Percentiles rank a stretch among this genome's conserved stretches.
Evolutionary conservation across 257 asterid genomes (phyloP).

Genomic region (Rhazya stricta): DNA sequence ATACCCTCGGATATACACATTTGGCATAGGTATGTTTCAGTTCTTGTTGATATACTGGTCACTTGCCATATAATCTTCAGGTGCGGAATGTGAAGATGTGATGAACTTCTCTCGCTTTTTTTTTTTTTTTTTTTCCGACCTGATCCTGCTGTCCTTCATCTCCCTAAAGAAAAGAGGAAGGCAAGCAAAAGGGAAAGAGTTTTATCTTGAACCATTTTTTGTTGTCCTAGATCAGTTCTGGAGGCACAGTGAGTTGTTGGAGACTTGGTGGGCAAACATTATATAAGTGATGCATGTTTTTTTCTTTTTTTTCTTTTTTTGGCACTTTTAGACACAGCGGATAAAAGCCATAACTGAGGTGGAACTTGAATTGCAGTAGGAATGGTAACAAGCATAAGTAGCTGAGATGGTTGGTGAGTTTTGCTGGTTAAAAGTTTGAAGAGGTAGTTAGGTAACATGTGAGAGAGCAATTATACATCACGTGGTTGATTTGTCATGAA

Average conservation of each 20-base stretch:
- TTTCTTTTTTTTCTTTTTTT: too few species aligned
- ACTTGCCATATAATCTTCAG: not conserved
- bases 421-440: not conserved
- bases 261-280: not conserved
- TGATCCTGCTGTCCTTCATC: not conserved
- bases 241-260: not conserved
- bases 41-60: not conserved
- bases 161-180: not conserved
- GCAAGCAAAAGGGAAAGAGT: not conserved
- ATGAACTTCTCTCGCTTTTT: too few species aligned
- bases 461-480: not conserved
- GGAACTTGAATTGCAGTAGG: not conserved
- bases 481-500: constrained; percentile 1
- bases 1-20: constrained; percentile 69
- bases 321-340: not conserved
- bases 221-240: not conserved
- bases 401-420: not conserved
- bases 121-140: constrained; percentile 1
- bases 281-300: not conserved
- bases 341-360: not conserved
- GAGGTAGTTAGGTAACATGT: not conserved
- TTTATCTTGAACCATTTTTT: not conserved
- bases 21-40: constrained; percentile 68
- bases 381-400: not conserved
- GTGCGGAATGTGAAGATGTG: not conserved